phyloP scores from a whole-genome alignment of 2,329 filamentous ascomycete species.

The Aspergillus piperis region DNA sequence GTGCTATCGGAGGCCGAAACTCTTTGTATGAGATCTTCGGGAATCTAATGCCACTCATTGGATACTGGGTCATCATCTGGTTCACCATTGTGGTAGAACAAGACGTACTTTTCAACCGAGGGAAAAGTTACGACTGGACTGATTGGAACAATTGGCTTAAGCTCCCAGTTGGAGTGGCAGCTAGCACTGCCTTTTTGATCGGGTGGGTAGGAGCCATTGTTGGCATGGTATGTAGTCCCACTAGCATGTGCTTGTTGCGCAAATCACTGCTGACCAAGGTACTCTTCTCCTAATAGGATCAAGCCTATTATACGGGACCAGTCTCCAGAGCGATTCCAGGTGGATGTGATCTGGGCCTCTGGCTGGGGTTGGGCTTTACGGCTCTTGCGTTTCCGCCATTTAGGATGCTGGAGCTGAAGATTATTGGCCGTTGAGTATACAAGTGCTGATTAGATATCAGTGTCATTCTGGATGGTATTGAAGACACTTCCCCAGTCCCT shows the following conservation, averaged over 20 bases:
- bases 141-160: slow-evolving; percentile 42
- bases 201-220: slow-evolving; percentile 45
- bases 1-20: slow-evolving; percentile 47
- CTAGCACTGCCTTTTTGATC: slow-evolving; percentile 38
- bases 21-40: slow-evolving; percentile 48
- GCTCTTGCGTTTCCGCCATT: slow-evolving; percentile 38
- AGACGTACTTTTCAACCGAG: slow-evolving; percentile 45
- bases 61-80: slow-evolving; percentile 50
- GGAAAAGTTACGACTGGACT: slow-evolving; percentile 43
- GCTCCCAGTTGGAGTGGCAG: slow-evolving; percentile 46
- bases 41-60: slow-evolving; percentile 50
- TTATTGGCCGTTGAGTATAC: slow-evolving; percentile 29
- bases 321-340: slow-evolving; percentile 34
- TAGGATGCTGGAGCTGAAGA: slow-evolving; percentile 35
- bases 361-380: slow-evolving; percentile 40
- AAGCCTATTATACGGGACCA: slow-evolving; percentile 43
- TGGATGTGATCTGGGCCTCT: slow-evolving; percentile 41
- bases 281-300: slow-evolving; percentile 26
- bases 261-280: background rate
- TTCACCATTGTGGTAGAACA: slow-evolving; percentile 46
- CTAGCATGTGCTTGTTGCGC: background rate
- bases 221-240: slow-evolving; percentile 37
- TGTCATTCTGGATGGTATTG: background rate
- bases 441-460: background rate
- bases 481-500: background rate